These are phyloP conservation scores for Platanus orientalis DNA, from an alignment of 164 flowering plant genomes.

Conservation along the genomic window DNA sequence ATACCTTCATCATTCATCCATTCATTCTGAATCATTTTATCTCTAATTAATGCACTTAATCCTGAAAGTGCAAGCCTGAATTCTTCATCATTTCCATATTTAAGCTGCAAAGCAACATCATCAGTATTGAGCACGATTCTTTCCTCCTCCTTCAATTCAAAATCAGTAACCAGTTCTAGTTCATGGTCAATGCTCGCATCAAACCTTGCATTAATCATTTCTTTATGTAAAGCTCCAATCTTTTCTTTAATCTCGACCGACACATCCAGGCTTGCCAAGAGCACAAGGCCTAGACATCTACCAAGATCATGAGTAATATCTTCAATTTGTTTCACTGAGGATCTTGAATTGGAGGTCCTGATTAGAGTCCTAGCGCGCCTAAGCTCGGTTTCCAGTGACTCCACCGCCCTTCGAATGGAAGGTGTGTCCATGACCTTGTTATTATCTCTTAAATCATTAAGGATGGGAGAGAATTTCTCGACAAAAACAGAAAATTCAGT, in stretches of 20 bases:
- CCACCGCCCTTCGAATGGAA: slow-evolving; percentile 34
- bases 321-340: slow-evolving; percentile 28
- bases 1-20: slow-evolving; percentile 52
- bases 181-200: slow-evolving; percentile 1
- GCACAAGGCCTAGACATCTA: slow-evolving; percentile 55
- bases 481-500: slow-evolving; percentile 33
- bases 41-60: slow-evolving; percentile 28
- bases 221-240: slow-evolving; percentile 33
- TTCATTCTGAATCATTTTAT: slow-evolving; percentile 23
- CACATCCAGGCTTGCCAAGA: slow-evolving; percentile 35
- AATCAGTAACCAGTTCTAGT: slow-evolving; percentile 13
- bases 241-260: slow-evolving; percentile 32
- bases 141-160: slow-evolving; percentile 10
- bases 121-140: slow-evolving; percentile 18
- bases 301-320: slow-evolving; percentile 42
- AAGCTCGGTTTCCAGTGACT: slow-evolving; percentile 43
- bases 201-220: slow-evolving; percentile 39
- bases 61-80: slow-evolving; percentile 35
- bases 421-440: slow-evolving; percentile 20
- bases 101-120: slow-evolving; percentile 49
- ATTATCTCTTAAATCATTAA: slow-evolving; percentile 30
- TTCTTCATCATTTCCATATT: slow-evolving; percentile 48
- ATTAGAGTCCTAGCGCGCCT: slow-evolving; percentile 28
- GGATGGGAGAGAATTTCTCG: slow-evolving; percentile 36
- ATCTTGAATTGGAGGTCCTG: slow-evolving; percentile 6